A percentile compares a stretch with the other conserved stretches of the same genome.
These are phyloP conservation scores for Syzygium grande DNA, from an alignment of 345 rosid genomes.

Conservation along the genomic window DNA sequence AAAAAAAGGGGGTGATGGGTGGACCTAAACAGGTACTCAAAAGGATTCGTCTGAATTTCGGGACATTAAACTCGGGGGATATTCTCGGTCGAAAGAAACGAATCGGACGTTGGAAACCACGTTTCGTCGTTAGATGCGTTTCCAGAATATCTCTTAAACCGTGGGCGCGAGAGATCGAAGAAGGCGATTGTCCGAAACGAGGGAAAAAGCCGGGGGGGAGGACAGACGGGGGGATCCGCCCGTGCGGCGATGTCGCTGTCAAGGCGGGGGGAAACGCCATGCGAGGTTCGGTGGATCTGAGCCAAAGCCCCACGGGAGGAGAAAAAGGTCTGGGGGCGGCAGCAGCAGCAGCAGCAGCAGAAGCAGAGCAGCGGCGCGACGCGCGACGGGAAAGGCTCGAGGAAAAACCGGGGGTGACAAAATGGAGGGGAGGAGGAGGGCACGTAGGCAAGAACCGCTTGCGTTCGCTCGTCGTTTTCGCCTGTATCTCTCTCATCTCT, in stretches of 20 bases:
- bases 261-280: background rate
- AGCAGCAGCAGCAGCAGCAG: background rate
- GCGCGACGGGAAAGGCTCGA: background rate
- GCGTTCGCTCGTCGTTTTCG: background rate
- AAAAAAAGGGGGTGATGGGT: too few species aligned
- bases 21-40: too few species aligned
- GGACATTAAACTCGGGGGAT: too few species aligned
- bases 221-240: background rate
- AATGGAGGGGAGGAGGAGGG: background rate
- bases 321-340: background rate
- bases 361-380: background rate
- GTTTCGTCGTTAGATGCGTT: too few species aligned
- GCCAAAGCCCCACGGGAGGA: too few species aligned
- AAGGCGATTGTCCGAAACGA: background rate
- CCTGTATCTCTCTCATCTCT: too few species aligned
- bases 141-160: too few species aligned
- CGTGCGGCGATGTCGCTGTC: background rate
- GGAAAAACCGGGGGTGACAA: fast-evolving
- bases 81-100: too few species aligned
- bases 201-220: too few species aligned
- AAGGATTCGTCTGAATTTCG: too few species aligned
- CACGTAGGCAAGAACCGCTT: background rate
- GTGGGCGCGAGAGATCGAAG: too few species aligned
- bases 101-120: too few species aligned
- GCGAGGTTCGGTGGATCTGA: background rate